Base-by-base conservation (phyloP, 495 filamentous ascomycete genomes). In the Xylaria scruposa region DNA sequence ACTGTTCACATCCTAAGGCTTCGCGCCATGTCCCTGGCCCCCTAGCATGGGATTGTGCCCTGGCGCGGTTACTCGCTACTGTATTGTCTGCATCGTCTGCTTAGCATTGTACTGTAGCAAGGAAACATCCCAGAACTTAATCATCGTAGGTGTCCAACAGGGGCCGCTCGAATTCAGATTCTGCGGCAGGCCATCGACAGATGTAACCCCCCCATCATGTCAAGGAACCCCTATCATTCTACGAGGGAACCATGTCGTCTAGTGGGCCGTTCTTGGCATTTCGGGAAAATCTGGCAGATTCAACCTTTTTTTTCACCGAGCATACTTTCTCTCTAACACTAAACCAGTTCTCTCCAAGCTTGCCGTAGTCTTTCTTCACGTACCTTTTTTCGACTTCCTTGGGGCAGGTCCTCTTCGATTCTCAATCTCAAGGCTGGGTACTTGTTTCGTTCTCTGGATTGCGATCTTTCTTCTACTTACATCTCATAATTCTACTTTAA, bases 371-470 rank as follows among this genome's bases (percentile, higher is more conserved):
- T n/a, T 26, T 53, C 42, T 70, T 72, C 73, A 72, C 67, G 72
- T 77, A 75, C 58, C 60, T 36, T 61, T 76, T 80, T 74, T 77
- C 61, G 74, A 63, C 72, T 44, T 70, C 71, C 71, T 77, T 12
- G n/a, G 49, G 64, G 74, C 74, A 46, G 76, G 74, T 64, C 74
- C 74, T 76, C 67, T 71, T 76, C 72, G 72, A 78, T 76, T 73
- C 72, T 40, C 56, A 72, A 72, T 61, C 54, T 63, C 68, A 67
- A 69, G 60, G 67, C 61, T 73, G 70, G 72, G 46, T 66, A 73
- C 70, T 72, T 73, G 67, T 70, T 73, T 12, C 29, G 3, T 42
- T 76, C 67, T 60, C 19, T 7, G 8, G 7, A 42, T 29, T 54
- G 12, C 49, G 12, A 17, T 9, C 24, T 68, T 78, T 60, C 40